Conservation (phyloP, 164 flowering plant genomes). For the Annona cherimola region DNA sequence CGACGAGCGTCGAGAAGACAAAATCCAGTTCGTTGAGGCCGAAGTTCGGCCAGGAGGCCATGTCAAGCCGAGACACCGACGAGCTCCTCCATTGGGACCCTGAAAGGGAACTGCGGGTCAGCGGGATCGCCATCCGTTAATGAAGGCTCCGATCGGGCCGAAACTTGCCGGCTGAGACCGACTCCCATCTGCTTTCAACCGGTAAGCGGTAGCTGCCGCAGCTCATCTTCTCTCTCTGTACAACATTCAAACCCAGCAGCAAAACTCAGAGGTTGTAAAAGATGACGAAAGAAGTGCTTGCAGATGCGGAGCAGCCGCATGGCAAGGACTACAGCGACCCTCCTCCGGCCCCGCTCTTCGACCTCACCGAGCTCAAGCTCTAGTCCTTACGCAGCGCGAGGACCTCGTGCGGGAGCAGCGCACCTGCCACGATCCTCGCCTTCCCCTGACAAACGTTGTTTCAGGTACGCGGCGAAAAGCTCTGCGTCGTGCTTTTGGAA, state of each 20-base stretch:
- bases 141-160: slow-evolving; percentile 53
- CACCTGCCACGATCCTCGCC: slow-evolving; percentile 45
- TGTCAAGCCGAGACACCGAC: slow-evolving; percentile 71
- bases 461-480: slow-evolving; percentile 29
- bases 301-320: too few species aligned
- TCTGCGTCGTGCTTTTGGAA: slow-evolving; percentile 37
- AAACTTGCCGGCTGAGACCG: slow-evolving; percentile 23
- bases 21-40: slow-evolving; percentile 94
- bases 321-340: too few species aligned
- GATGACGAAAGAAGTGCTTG: too few species aligned
- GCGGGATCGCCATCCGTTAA: slow-evolving; percentile 87
- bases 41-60: slow-evolving; percentile 94
- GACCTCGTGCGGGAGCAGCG: too few species aligned
- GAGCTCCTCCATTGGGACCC: slow-evolving; percentile 86
- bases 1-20: slow-evolving; percentile 88
- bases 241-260: too few species aligned
- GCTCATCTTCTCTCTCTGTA: too few species aligned
- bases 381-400: too few species aligned
- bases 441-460: slow-evolving; percentile 30
- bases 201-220: too few species aligned
- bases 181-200: too few species aligned
- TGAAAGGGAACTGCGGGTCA: slow-evolving; percentile 94
- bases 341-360: too few species aligned
- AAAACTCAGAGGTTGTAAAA: too few species aligned
- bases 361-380: slow-evolving; percentile 61